Evolutionary conservation across 306 rosid genomes (phyloP).

Genomic region (Vigna trinervia): DNA sequence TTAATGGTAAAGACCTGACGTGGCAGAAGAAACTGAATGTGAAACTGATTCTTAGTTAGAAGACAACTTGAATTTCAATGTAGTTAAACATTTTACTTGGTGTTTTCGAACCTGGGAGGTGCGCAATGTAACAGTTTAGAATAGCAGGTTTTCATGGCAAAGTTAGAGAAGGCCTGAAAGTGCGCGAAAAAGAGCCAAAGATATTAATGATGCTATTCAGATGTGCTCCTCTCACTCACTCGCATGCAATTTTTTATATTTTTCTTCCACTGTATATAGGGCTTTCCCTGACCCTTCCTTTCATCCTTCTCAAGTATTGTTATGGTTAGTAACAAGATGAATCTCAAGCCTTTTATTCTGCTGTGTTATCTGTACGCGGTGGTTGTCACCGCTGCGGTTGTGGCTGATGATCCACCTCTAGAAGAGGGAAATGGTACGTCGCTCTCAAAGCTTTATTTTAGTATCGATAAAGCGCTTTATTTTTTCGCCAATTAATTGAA

Average conservation of each 20-base stretch:
- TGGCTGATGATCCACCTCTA: slow-evolving; percentile 26
- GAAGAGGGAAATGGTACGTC: slow-evolving; percentile 22
- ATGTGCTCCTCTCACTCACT: background rate
- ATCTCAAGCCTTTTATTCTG: slow-evolving; percentile 30
- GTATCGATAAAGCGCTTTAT: background rate
- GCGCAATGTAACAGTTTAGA: background rate
- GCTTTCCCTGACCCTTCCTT: background rate
- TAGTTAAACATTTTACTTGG: background rate
- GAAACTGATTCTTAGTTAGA: background rate
- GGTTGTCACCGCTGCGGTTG: slow-evolving; percentile 34
- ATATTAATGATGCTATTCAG: background rate
- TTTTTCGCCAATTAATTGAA: background rate
- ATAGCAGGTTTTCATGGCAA: background rate
- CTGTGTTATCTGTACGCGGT: slow-evolving; percentile 19
- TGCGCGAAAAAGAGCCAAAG: background rate
- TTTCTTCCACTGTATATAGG: slow-evolving; percentile 19
- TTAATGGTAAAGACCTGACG: too few relatives aligned
- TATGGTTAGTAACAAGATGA: slow-evolving; percentile 29
- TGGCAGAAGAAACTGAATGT: background rate
- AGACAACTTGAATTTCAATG: background rate
- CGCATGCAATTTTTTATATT: background rate
- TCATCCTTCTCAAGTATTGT: slow-evolving; percentile 37
- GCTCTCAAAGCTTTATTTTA: background rate
- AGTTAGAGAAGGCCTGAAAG: background rate
- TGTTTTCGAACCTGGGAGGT: background rate